Conservation (phyloP, 2,329 filamentous ascomycete species). For the Verticillium nonalfalfae region DNA sequence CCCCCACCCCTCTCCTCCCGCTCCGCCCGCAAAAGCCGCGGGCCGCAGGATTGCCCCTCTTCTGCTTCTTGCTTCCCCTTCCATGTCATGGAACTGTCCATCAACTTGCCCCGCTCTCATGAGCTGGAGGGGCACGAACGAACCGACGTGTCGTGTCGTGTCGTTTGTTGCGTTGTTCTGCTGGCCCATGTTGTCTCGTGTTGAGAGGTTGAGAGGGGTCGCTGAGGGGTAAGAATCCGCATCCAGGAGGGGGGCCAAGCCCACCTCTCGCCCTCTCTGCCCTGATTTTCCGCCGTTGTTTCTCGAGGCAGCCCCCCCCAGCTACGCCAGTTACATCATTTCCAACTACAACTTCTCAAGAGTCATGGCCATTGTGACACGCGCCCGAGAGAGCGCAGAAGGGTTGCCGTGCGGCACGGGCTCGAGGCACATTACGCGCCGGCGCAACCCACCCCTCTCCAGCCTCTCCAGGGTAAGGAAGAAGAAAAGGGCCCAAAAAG, state of each 20-base stretch:
- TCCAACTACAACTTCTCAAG: background rate
- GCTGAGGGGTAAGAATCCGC: too few relatives aligned
- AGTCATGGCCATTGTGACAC: background rate
- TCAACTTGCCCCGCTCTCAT: background rate
- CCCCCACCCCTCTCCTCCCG: too few relatives aligned
- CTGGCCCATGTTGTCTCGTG: background rate
- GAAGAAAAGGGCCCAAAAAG: background rate
- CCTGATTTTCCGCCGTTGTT: background rate
- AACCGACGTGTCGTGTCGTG: background rate
- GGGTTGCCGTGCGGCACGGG: too few relatives aligned
- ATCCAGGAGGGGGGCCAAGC: background rate
- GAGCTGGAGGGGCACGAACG: background rate
- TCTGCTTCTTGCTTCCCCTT: too few relatives aligned
- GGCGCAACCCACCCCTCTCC: background rate
- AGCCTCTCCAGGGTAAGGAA: background rate
- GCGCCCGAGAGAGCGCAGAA: background rate
- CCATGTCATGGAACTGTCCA: too few relatives aligned
- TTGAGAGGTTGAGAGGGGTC: background rate
- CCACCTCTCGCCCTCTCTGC: background rate
- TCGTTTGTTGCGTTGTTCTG: too few relatives aligned
- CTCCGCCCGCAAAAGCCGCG: background rate
- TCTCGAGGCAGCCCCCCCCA: too few relatives aligned
- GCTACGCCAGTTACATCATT: background rate
- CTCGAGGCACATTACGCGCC: background rate
- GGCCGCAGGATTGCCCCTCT: too few relatives aligned